Conservation (phyloP, 2,329 filamentous ascomycete species). For the Eurotiales sp. region DNA sequence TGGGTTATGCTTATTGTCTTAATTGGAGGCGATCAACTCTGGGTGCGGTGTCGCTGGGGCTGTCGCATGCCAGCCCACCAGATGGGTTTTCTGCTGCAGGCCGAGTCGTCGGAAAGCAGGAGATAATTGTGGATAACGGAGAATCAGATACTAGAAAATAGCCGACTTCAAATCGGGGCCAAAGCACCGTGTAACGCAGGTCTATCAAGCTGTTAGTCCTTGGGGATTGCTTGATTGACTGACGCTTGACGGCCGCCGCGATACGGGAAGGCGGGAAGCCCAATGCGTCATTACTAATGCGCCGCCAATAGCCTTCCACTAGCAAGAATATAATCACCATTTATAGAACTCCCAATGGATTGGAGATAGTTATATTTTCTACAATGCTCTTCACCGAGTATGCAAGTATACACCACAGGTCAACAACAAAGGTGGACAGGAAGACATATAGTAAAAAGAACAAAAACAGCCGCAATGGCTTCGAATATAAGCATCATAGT, state of each 20-base stretch:
- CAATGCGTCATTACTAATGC: slow-evolving; percentile 6
- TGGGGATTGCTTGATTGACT: not conserved
- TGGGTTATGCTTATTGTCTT: not conserved
- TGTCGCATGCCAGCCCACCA: not conserved
- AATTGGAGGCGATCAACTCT: not conserved
- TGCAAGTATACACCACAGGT: not conserved
- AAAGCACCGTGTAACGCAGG: not conserved
- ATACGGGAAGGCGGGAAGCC: slow-evolving; percentile 5
- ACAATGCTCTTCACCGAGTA: not conserved
- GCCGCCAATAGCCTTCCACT: not conserved
- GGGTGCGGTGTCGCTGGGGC: not conserved
- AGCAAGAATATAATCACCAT: not conserved
- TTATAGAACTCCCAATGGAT: not conserved
- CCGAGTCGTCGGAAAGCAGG: not conserved
- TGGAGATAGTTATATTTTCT: not conserved
- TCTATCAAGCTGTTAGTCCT: not conserved
- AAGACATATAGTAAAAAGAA: not conserved
- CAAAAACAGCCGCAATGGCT: not conserved
- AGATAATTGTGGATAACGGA: not conserved
- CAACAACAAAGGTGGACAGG: not conserved
- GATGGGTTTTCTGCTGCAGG: not conserved
- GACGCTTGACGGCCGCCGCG: not conserved
- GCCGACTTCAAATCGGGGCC: not conserved
- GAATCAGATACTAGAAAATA: not conserved
- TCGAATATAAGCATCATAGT: too few relatives aligned